These are phyloP conservation scores for Monosporozyma unispora DNA, from an alignment of 805 yeast species.

Conservation along the genomic window DNA sequence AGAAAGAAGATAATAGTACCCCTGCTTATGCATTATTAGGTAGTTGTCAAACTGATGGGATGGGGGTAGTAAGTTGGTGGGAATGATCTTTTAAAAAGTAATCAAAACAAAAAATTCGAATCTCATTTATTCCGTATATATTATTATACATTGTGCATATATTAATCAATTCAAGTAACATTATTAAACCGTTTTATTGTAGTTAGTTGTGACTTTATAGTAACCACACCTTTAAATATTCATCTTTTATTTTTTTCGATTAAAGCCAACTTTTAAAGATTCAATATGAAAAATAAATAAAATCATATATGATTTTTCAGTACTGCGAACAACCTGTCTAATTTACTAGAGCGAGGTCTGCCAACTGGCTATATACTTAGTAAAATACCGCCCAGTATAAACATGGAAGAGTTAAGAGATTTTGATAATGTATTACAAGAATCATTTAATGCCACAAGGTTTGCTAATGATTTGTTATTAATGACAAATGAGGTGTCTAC, in stretches of 20 bases:
- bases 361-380: too few species aligned
- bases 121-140: neutral
- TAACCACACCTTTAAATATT: neutral
- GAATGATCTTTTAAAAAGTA: conserved; percentile 34
- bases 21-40: conserved; percentile 84
- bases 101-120: neutral
- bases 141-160: neutral
- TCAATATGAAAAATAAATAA: neutral
- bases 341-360: too few species aligned
- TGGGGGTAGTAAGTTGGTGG: conserved; percentile 98
- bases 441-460: conserved; percentile 14
- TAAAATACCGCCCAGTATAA: too few species aligned
- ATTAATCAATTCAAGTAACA: neutral
- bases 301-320: too few species aligned
- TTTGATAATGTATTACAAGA: conserved; percentile 20
- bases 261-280: neutral
- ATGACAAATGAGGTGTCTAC: conserved; percentile 15
- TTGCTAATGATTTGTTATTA: conserved; percentile 20
- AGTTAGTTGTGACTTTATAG: neutral
- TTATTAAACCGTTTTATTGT: neutral
- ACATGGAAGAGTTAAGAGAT: conserved; percentile 13
- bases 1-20: conserved; percentile 30
- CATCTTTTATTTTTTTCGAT: neutral
- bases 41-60: conserved; percentile 90
- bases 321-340: conserved; percentile 19